These are phyloP conservation scores for Aspergillus ostianus DNA, from an alignment of 495 filamentous ascomycete genomes.

Conservation along the genomic window DNA sequence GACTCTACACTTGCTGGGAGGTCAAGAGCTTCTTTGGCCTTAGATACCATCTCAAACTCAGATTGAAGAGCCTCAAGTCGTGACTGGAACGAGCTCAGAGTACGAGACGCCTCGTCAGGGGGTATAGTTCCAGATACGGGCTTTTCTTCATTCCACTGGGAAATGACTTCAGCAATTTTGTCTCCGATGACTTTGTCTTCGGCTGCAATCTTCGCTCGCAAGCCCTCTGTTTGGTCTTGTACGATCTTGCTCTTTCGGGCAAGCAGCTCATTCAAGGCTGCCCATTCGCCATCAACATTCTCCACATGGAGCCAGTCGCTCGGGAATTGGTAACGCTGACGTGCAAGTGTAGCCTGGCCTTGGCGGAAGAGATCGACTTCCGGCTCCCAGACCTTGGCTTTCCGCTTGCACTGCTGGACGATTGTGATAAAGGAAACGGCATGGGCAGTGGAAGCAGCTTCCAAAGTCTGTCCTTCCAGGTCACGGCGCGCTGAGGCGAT, in stretches of 20 bases:
- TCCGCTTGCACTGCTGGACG: constrained; percentile 91
- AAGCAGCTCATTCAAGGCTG: constrained; percentile 82
- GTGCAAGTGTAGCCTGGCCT: constrained; percentile 83
- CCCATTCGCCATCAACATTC: constrained; percentile 93
- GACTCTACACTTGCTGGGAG: constrained; percentile 76
- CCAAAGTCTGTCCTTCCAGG: constrained; percentile 84
- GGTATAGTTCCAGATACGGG: constrained; percentile 91
- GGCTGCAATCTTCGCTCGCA: constrained; percentile 92
- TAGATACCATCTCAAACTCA: constrained; percentile 90
- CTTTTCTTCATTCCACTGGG: constrained; percentile 92
- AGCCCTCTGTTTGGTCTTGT: constrained; percentile 89
- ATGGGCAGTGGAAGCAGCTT: constrained; percentile 89
- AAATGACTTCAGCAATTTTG: constrained; percentile 79
- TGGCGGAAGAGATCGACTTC: constrained; percentile 94
- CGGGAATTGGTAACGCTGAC: constrained; percentile 90
- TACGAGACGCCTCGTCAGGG: constrained; percentile 79
- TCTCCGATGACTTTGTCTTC: constrained; percentile 88
- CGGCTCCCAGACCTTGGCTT: constrained; percentile 88
- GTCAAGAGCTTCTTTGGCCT: constrained; percentile 94
- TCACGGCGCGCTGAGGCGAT: constrained; percentile 84
- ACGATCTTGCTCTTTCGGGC: constrained; percentile 89
- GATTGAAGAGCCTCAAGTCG: constrained; percentile 77
- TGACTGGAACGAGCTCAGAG: constrained; percentile 74
- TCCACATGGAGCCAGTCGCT: constrained; percentile 91
- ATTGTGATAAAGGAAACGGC: constrained; percentile 98